Conservation (phyloP, 2,329 filamentous ascomycete genomes). For the Phaeophleospora eucalypticola region DNA sequence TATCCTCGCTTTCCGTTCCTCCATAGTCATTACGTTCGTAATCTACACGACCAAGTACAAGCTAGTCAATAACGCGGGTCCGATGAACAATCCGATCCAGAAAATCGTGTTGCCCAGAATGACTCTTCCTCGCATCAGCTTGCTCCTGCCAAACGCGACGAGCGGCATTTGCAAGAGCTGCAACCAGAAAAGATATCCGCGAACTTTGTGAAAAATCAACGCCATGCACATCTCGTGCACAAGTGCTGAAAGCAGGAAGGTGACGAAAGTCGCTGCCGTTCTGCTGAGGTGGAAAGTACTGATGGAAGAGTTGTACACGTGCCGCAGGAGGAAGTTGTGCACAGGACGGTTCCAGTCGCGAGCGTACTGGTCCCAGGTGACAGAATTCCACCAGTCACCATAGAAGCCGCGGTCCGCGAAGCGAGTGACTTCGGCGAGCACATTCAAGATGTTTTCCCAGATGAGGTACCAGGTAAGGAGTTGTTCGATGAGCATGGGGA, state of each 20-base stretch:
- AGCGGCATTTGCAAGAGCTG: constrained; percentile 73
- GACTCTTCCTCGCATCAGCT: constrained; percentile 58
- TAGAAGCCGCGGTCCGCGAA: constrained; percentile 59
- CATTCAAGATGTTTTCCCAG: constrained; percentile 65
- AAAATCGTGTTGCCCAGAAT: constrained; percentile 70
- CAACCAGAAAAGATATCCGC: constrained; percentile 67
- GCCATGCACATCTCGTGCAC: constrained; percentile 77
- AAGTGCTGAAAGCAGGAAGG: constrained; percentile 67
- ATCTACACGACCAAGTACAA: constrained; percentile 44
- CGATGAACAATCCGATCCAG: constrained; percentile 74
- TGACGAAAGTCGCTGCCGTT: constrained; percentile 68
- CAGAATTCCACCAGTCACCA: constrained; percentile 43
- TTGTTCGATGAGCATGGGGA: constrained; percentile 76
- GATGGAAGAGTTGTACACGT: constrained; percentile 76
- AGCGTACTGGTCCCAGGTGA: constrained; percentile 70
- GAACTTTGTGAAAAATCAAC: constrained; percentile 72
- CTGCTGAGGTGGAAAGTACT: constrained; percentile 67
- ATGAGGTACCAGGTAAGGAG: constrained; percentile 76
- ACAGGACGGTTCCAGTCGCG: constrained; percentile 80
- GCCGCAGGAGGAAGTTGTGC: constrained; percentile 70
- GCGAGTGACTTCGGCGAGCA: constrained; percentile 69
- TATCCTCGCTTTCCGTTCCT: neutral
- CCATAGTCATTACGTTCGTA: neutral
- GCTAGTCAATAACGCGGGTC: constrained; percentile 60
- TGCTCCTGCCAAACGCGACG: constrained; percentile 63